These are phyloP conservation scores for Geranomyces variabilis DNA, from an alignment of 192 early-diverging fungal species.

Conservation along the genomic window DNA sequence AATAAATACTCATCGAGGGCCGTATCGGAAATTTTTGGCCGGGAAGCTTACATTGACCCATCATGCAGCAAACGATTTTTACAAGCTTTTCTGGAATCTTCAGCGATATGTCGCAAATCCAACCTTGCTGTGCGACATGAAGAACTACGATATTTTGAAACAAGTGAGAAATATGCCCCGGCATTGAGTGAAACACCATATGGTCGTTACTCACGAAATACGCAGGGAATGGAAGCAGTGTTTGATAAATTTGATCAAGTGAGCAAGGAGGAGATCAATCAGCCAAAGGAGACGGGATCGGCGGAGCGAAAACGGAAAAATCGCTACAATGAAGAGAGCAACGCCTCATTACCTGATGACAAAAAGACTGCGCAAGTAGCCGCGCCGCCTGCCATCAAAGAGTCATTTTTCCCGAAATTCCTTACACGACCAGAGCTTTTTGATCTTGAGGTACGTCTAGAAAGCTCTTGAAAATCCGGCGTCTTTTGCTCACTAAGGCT, in stretches of 20 bases:
- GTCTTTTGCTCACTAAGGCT: no score
- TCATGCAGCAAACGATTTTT: conserved; percentile 41
- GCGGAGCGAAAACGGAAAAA: conserved; percentile 38
- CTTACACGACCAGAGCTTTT: conserved; percentile 72
- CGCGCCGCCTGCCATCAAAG: background rate
- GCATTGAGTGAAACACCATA: no score
- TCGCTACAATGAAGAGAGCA: conserved; percentile 12
- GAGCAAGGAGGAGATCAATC: conserved; percentile 14
- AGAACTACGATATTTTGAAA: conserved; percentile 43
- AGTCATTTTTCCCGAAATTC: conserved; percentile 74
- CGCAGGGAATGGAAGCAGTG: conserved; percentile 38
- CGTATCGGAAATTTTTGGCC: no score
- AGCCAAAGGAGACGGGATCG: conserved; percentile 9
- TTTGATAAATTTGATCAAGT: conserved; percentile 45
- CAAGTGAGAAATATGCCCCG: conserved; percentile 32
- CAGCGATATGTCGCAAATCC: conserved; percentile 80
- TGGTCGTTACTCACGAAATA: no score
- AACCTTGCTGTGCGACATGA: conserved; percentile 42
- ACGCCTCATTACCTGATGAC: background rate
- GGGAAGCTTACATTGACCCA: background rate
- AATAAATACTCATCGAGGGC: no score
- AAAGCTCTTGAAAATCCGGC: no score
- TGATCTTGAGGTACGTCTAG: conserved; percentile 71
- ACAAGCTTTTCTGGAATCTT: conserved; percentile 78
- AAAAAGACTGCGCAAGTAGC: background rate